Conservation (phyloP, 2,329 filamentous ascomycete genomes). For the Alternaria brassicae region DNA sequence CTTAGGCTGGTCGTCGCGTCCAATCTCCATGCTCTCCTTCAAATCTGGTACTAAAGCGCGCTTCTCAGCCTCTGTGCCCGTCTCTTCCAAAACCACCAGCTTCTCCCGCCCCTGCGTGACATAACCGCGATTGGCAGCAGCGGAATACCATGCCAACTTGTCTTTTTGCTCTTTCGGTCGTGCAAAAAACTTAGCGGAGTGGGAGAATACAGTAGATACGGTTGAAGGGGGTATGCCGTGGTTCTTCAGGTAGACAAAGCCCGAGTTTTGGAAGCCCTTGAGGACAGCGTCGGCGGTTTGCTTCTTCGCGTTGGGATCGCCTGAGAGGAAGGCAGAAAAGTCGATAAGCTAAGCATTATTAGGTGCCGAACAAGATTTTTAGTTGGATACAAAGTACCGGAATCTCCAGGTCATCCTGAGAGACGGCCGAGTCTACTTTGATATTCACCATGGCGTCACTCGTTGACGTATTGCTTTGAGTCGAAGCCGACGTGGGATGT, state of each 20-base stretch:
- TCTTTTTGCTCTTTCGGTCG: slow-evolving; percentile 50
- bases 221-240: slow-evolving; percentile 71
- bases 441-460: slow-evolving; percentile 29
- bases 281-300: slow-evolving; percentile 75
- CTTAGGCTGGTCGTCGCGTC: slow-evolving; percentile 64
- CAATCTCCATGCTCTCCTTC: slow-evolving; percentile 69
- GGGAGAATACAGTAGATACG: slow-evolving; percentile 67
- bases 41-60: slow-evolving; percentile 50
- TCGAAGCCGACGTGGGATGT: background rate
- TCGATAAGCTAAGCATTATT: slow-evolving; percentile 69
- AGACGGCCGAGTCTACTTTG: slow-evolving; percentile 45
- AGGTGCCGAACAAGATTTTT: background rate
- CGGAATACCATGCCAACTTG: slow-evolving; percentile 51
- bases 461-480: background rate
- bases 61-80: slow-evolving; percentile 46
- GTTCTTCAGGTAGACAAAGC: slow-evolving; percentile 88
- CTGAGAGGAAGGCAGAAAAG: slow-evolving; percentile 75
- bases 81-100: slow-evolving; percentile 47
- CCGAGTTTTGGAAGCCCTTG: slow-evolving; percentile 80
- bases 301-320: slow-evolving; percentile 65
- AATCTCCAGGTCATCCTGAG: slow-evolving; percentile 50
- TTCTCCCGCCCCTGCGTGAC: slow-evolving; percentile 55
- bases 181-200: slow-evolving; percentile 50
- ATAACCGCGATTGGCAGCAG: slow-evolving; percentile 59
- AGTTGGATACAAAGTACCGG: slow-evolving; percentile 32